A percentile compares a stretch with the other conserved stretches of the same genome.
Evolutionary conservation across 257 asterid genomes (phyloP).

Genomic region (Fraxinus pennsylvanica): DNA sequence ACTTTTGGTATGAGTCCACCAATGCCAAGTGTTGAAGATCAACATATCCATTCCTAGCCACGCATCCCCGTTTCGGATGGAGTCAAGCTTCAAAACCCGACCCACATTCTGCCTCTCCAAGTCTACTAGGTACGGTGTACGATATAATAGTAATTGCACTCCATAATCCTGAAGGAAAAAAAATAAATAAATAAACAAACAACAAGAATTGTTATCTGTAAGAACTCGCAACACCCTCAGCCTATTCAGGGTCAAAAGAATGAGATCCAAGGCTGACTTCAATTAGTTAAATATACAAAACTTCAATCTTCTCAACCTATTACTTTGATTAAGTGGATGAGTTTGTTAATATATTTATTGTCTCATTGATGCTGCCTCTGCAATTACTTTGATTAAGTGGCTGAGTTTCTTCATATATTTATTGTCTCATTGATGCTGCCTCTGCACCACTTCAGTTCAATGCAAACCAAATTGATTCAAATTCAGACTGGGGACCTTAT

Average conservation of each 20-base stretch:
- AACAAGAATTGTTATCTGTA: background rate
- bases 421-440: too few species aligned
- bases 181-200: background rate
- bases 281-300: too few species aligned
- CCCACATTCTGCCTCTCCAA: slow-evolving; percentile 56
- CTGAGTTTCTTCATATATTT: too few species aligned
- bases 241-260: too few species aligned
- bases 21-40: slow-evolving; percentile 89
- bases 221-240: background rate
- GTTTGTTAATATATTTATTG: too few species aligned
- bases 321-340: too few species aligned
- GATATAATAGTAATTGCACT: slow-evolving; percentile 59
- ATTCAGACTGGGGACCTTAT: background rate
- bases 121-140: slow-evolving; percentile 78
- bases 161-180: slow-evolving; percentile 58
- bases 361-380: too few species aligned
- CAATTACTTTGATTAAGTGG: too few species aligned
- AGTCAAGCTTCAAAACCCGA: slow-evolving; percentile 60
- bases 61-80: slow-evolving; percentile 56
- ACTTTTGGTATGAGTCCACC: slow-evolving; percentile 88
- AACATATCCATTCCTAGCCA: slow-evolving; percentile 85
- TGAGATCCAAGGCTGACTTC: too few species aligned
- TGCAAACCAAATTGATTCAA: background rate
- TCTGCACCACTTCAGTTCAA: background rate
- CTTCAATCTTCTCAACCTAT: background rate